phyloP scores from a whole-genome alignment of 345 rosid genomes.

The Eucalyptus urophylla region DNA sequence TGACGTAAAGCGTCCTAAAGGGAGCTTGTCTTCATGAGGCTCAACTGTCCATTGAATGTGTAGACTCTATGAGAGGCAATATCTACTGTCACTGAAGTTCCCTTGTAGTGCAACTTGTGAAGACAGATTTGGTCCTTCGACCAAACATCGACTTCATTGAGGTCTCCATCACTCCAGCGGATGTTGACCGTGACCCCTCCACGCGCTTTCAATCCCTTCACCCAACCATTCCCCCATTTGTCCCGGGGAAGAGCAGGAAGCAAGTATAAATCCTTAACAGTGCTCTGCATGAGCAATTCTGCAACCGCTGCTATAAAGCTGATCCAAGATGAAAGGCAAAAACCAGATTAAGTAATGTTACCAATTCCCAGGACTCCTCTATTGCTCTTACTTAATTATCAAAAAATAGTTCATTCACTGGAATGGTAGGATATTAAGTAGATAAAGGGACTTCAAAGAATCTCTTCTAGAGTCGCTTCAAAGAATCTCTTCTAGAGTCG shows the following conservation, averaged over 20 bases:
- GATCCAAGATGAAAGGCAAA: background rate
- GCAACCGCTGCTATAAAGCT: constrained; percentile 73
- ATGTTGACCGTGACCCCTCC: constrained; percentile 61
- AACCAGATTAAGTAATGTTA: background rate
- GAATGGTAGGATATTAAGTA: background rate
- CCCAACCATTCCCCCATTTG: constrained; percentile 74
- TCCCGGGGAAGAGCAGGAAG: constrained; percentile 85
- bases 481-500: background rate
- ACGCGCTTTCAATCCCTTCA: constrained; percentile 65
- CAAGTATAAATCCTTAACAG: constrained; percentile 47
- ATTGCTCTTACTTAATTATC: background rate
- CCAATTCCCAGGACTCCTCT: background rate
- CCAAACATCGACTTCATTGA: constrained; percentile 51
- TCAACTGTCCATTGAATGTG: constrained; percentile 38
- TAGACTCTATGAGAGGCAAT: constrained; percentile 31
- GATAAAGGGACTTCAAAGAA: background rate
- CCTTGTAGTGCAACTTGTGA: constrained; percentile 43
- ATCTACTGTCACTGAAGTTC: constrained; percentile 11
- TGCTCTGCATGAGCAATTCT: constrained; percentile 87
- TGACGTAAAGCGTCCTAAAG: background rate
- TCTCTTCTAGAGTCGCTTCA: background rate
- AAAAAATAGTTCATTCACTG: background rate
- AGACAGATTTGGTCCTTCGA: constrained; percentile 15
- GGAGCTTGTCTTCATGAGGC: constrained; percentile 18
- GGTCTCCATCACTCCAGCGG: constrained; percentile 73